phyloP scores from a whole-genome alignment of 2,329 filamentous ascomycete genomes.

The Cryphonectria nitschkei region DNA sequence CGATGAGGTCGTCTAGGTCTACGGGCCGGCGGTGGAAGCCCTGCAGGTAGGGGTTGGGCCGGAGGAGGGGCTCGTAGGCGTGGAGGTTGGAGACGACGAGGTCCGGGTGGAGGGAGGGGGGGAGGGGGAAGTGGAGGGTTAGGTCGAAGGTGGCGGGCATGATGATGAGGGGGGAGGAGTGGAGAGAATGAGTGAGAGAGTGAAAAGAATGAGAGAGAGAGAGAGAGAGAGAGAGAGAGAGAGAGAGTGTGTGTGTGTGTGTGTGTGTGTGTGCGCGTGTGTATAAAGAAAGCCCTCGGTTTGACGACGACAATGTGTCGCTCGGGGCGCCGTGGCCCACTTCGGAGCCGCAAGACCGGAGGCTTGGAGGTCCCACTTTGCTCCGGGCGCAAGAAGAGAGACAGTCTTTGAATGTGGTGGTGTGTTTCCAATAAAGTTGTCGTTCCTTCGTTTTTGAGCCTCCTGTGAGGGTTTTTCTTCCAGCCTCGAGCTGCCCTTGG shows the following conservation, averaged over 20 bases:
- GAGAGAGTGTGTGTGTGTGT: too few species aligned
- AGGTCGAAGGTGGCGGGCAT: slow-evolving; percentile 42
- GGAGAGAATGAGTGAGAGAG: too few species aligned
- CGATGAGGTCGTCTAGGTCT: slow-evolving; percentile 26
- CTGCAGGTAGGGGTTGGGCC: slow-evolving; percentile 27
- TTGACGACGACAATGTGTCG: not conserved
- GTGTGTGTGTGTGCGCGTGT: too few species aligned
- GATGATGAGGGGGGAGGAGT: slow-evolving; percentile 5
- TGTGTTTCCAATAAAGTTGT: not conserved
- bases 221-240: too few species aligned
- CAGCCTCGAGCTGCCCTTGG: not conserved
- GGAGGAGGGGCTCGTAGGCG: slow-evolving; percentile 29
- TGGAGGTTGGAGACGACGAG: slow-evolving; percentile 43
- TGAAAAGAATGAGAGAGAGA: too few species aligned
- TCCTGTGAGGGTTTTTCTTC: not conserved
- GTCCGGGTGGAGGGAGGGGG: slow-evolving; percentile 42
- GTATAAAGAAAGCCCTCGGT: not conserved
- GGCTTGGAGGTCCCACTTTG: not conserved
- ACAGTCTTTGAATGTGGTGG: not conserved
- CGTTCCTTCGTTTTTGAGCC: not conserved
- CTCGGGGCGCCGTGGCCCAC: not conserved
- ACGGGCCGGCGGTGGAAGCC: slow-evolving; percentile 22
- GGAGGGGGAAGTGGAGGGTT: slow-evolving; percentile 47
- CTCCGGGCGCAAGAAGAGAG: not conserved
- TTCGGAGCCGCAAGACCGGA: not conserved